Evolutionary conservation across 352 stramenopile species (phyloP).

Genomic region (Phytopythium oedochilum): DNA sequence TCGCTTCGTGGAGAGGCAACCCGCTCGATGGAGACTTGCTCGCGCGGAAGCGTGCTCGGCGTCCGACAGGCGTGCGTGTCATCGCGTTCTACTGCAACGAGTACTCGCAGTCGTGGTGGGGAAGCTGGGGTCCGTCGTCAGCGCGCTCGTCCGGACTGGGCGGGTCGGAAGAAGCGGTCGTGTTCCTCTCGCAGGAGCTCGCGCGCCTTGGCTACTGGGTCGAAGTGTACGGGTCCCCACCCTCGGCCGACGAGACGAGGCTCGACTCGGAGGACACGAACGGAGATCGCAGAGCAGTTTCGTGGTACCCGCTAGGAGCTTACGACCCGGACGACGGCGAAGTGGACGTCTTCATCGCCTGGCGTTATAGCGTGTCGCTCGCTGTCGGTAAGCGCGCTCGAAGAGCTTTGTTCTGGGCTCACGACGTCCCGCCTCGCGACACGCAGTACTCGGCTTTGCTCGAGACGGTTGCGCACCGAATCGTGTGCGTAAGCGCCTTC

Average conservation of each 20-base stretch:
- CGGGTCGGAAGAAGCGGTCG: slow-evolving; percentile 89
- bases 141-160: slow-evolving; percentile 58
- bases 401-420: slow-evolving; percentile 74
- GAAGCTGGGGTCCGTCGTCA: slow-evolving; percentile 79
- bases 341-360: slow-evolving; percentile 89
- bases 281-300: slow-evolving; percentile 24
- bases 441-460: slow-evolving; percentile 33
- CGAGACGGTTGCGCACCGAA: slow-evolving; percentile 36
- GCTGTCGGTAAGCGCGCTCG: slow-evolving; percentile 31
- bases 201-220: slow-evolving; percentile 79
- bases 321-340: slow-evolving; percentile 54
- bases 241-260: slow-evolving; percentile 31
- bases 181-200: slow-evolving; percentile 83
- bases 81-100: slow-evolving; percentile 91
- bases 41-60: slow-evolving; percentile 6
- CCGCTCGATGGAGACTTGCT: slow-evolving; percentile 27
- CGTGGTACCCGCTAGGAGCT: slow-evolving; percentile 67
- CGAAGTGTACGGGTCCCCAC: slow-evolving; percentile 81
- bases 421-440: slow-evolving; percentile 57
- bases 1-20: slow-evolving; percentile 14
- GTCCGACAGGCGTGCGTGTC: slow-evolving; percentile 6
- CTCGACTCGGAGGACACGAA: not conserved
- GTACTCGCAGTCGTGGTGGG: slow-evolving; percentile 90
- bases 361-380: slow-evolving; percentile 86
- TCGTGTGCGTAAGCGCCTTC: slow-evolving; percentile 83